A percentile compares a stretch with the other conserved stretches of the same genome.
phyloP scores from a whole-genome alignment of 148 eudicot species.

The Polygonum aviculare region DNA sequence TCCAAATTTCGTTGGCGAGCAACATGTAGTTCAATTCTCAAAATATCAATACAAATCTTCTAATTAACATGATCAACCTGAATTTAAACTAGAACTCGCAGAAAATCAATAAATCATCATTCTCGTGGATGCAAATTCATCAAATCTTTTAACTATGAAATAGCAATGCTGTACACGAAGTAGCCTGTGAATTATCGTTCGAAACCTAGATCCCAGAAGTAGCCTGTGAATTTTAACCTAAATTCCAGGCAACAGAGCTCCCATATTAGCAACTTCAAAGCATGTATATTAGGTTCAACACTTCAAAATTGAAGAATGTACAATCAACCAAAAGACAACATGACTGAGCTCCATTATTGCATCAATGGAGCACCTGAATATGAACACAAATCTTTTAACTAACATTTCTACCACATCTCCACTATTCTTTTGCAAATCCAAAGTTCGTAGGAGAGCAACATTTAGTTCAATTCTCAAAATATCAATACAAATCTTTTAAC shows the following conservation, averaged over 20 bases:
- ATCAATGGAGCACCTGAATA: too few species aligned
- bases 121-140: too few species aligned
- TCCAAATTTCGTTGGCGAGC: too few species aligned
- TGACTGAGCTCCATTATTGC: background rate
- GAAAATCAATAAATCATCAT: too few species aligned
- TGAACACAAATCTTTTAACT: background rate
- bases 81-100: too few species aligned
- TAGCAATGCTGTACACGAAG: too few species aligned
- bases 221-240: conserved; percentile 87
- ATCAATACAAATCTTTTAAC: too few species aligned
- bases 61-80: too few species aligned
- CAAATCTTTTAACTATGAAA: too few species aligned
- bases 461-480: background rate
- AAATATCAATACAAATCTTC: too few species aligned
- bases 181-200: too few species aligned
- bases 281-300: background rate
- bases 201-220: conserved; percentile 64
- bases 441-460: background rate
- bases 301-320: background rate
- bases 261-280: background rate
- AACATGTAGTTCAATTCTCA: too few species aligned
- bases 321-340: background rate
- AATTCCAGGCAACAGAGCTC: background rate
- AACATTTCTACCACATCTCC: background rate
- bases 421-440: background rate